A percentile compares a stretch with the other conserved stretches of the same genome.
Evolutionary conservation across 2,329 filamentous ascomycete genomes (phyloP).

Genomic region (Rhynchosporium agropyri): DNA sequence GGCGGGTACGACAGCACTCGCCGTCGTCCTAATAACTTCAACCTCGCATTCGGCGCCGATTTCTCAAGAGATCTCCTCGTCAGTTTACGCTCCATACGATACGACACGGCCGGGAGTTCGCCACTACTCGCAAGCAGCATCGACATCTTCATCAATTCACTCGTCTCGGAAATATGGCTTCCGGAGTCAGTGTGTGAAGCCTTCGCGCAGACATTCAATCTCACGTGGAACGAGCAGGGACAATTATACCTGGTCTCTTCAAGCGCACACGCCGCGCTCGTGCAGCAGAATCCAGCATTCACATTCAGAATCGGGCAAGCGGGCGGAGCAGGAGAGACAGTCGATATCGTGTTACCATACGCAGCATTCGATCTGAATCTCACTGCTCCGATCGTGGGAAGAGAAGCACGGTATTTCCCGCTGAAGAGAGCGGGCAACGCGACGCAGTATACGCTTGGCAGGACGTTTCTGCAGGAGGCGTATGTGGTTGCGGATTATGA

Average conservation of each 20-base stretch:
- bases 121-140: constrained; percentile 36
- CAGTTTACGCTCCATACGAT: constrained; percentile 1
- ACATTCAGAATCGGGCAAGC: constrained; percentile 43
- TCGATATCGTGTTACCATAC: constrained; percentile 44
- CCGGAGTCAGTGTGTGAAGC: constrained; percentile 42
- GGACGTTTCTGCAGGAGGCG: constrained; percentile 46
- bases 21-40: constrained; percentile 6
- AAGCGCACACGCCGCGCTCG: constrained; percentile 32
- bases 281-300: constrained; percentile 40
- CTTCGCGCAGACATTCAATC: constrained; percentile 43
- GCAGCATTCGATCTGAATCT: constrained; percentile 44
- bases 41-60: constrained; percentile 12
- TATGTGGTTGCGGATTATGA: constrained; percentile 46
- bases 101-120: constrained; percentile 21
- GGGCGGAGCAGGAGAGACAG: constrained; percentile 32
- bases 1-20: constrained; percentile 10
- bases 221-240: constrained; percentile 43
- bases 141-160: constrained; percentile 43
- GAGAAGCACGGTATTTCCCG: constrained; percentile 43
- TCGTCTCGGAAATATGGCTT: constrained; percentile 46
- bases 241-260: constrained; percentile 43
- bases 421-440: constrained; percentile 41
- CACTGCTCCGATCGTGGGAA: constrained; percentile 41
- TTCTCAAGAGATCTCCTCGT: constrained; percentile 12
- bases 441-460: constrained; percentile 45